A percentile compares a stretch with the other conserved stretches of the same genome.
phyloP scores from a whole-genome alignment of 768 basidiomycete species.

The Lactarius psammicola region DNA sequence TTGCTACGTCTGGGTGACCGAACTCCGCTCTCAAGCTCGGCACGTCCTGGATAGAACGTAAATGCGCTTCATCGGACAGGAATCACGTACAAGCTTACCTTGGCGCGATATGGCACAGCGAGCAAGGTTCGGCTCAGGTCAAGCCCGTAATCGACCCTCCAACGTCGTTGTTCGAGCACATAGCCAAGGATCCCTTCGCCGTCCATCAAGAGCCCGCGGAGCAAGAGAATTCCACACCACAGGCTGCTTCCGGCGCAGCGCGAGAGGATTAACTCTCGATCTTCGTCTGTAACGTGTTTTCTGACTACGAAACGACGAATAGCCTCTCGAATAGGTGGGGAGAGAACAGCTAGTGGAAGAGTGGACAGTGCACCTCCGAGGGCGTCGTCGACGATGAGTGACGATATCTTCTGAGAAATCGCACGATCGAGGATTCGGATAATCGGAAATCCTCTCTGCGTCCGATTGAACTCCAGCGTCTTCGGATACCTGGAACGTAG shows the following conservation, averaged over 20 bases:
- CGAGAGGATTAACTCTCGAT: neutral
- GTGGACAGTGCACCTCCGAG: conserved; percentile 2
- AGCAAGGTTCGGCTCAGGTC: conserved; percentile 43
- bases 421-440: conserved; percentile 7
- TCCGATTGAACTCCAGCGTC: neutral
- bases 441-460: conserved; percentile 4
- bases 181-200: conserved; percentile 40
- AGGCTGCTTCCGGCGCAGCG: conserved; percentile 16
- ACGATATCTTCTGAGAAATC: neutral
- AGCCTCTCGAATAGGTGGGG: neutral
- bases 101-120: conserved; percentile 55
- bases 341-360: conserved; percentile 5
- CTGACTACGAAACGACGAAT: conserved; percentile 10
- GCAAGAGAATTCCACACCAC: conserved; percentile 43
- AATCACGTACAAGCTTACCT: conserved; percentile 8
- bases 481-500: neutral
- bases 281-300: neutral
- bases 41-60: conserved; percentile 37
- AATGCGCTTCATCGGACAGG: neutral
- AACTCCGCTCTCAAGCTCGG: conserved; percentile 49
- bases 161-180: conserved; percentile 41
- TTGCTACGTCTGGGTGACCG: conserved; percentile 50
- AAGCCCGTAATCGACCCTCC: conserved; percentile 54
- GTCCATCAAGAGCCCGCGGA: conserved; percentile 45
- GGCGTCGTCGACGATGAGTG: conserved; percentile 9